phyloP scores from a whole-genome alignment of 2,329 filamentous ascomycete genomes.

The Xylaria digitata region DNA sequence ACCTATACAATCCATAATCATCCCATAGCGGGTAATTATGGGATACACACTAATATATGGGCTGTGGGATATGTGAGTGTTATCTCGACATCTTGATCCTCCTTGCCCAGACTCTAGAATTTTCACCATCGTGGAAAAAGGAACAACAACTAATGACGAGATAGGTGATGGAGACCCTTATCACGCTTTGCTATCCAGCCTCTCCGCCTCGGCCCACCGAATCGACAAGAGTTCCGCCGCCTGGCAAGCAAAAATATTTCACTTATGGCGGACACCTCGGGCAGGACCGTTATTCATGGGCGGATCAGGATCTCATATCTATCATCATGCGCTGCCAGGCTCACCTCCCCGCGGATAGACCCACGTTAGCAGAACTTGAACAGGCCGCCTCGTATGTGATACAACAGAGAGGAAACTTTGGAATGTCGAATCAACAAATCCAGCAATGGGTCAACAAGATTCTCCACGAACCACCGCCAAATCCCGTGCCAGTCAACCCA shows the following conservation, averaged over 20 bases:
- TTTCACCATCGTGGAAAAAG: background rate
- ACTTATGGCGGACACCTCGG: conserved; percentile 34
- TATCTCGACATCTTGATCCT: background rate
- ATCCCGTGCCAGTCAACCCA: no score
- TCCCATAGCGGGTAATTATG: conserved; percentile 37
- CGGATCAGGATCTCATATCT: conserved; percentile 25
- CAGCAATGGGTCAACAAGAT: conserved; percentile 14
- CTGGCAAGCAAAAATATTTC: background rate
- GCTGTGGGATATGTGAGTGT: conserved; percentile 33
- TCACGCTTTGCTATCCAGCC: conserved; percentile 32
- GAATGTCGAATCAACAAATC: background rate
- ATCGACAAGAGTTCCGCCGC: background rate
- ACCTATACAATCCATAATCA: background rate
- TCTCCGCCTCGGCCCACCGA: conserved; percentile 22
- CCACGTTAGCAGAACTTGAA: conserved; percentile 22
- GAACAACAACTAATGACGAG: background rate
- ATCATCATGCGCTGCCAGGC: conserved; percentile 33
- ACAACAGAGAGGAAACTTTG: background rate
- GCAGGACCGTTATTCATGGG: background rate
- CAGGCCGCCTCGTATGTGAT: background rate
- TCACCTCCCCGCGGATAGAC: conserved; percentile 32
- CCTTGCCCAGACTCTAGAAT: no score
- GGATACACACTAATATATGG: conserved; percentile 39
- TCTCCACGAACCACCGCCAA: conserved; percentile 19
- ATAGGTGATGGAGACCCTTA: conserved; percentile 37